A percentile compares a stretch with the other conserved stretches of the same genome.
These are phyloP conservation scores for Fusarium haematococcum DNA, from an alignment of 2,329 filamentous ascomycete species.

Conservation along the genomic window DNA sequence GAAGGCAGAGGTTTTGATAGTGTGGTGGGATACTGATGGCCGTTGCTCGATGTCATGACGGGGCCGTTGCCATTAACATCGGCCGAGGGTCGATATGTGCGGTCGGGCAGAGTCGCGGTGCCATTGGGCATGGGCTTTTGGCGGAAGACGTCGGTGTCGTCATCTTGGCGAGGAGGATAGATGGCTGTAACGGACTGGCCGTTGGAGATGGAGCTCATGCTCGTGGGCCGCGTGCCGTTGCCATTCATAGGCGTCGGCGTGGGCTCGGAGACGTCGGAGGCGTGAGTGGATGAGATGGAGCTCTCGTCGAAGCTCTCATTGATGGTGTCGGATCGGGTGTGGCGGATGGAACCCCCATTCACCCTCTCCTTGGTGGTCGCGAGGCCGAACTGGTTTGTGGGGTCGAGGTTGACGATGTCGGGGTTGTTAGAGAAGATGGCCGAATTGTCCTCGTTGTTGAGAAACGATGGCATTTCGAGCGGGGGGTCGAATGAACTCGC, in stretches of 20 bases:
- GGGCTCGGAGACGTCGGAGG: slow-evolving; percentile 63
- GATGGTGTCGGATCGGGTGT: slow-evolving; percentile 59
- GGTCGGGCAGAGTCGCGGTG: slow-evolving; percentile 45
- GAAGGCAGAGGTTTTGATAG: slow-evolving; percentile 40
- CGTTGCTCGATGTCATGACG: slow-evolving; percentile 20
- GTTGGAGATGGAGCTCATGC: slow-evolving; percentile 70
- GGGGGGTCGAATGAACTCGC: slow-evolving; percentile 36
- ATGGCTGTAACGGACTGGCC: slow-evolving; percentile 58
- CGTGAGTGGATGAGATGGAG: slow-evolving; percentile 65
- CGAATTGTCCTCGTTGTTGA: slow-evolving; percentile 60
- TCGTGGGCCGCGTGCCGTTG: slow-evolving; percentile 59
- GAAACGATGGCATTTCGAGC: slow-evolving; percentile 67
- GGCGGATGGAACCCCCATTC: slow-evolving; percentile 52
- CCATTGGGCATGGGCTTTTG: slow-evolving; percentile 46
- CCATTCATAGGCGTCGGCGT: slow-evolving; percentile 58
- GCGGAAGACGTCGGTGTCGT: slow-evolving; percentile 34
- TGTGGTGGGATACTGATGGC: slow-evolving; percentile 25
- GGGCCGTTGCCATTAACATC: slow-evolving; percentile 35
- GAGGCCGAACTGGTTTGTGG: slow-evolving; percentile 53
- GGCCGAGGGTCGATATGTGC: slow-evolving; percentile 38
- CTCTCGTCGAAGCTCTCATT: slow-evolving; percentile 67
- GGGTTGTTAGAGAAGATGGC: slow-evolving; percentile 56
- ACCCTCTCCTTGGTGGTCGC: slow-evolving; percentile 49
- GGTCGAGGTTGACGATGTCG: slow-evolving; percentile 59
- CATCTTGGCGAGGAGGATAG: slow-evolving; percentile 45